Base-by-base conservation (phyloP, 2,329 filamentous ascomycete species). In the Sporothrix euskadiensis region DNA sequence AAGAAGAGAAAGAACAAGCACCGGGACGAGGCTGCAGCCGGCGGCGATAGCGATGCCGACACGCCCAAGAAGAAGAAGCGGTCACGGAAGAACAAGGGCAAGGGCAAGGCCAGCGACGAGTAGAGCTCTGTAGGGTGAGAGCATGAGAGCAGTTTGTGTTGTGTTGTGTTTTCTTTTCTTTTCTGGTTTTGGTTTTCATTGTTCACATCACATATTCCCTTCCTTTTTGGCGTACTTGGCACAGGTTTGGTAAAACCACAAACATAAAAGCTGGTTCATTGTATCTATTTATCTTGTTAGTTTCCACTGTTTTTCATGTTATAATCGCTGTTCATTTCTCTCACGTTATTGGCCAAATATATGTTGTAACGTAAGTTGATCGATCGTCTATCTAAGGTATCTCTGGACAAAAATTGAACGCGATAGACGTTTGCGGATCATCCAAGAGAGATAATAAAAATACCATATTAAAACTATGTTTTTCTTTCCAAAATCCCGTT, bases 31-130 rank as follows among this genome's bases (percentile, higher is more conserved):
- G 44, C 44, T 49, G 44, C 44, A 1, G 44, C 10, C 44, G 56
- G 49, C 22, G 30, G 71, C 47, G n/a, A 63, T 10, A 32, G 26
- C 54, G 56, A 63, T 5, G 49, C 35, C 16, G 39, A 68, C 69
- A 73, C 71, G 54, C 66, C 66, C 66, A 73, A 73, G 72, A 88
- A 85, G 82, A 81, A 85, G 79, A 88, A 86, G 83, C 84, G 86
- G 78, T 85, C 85, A 79, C 81, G 80, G 71, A 84, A 82, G 74
- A 84, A 71, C 72, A 73, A 73, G 44, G 73, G 54, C 56, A 74
- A 74, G 71, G 56, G 19, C 52, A 74, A 73, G 66, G 73, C 59
- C 39, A 66, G 39, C 19, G 61, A 66, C n/a, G 61, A 66, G n/a
- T 66, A 66, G 12, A 3, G 16, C 26, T 26, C 26, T 26, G 39